Percentiles rank a stretch among this genome's conserved stretches.
phyloP scores from a whole-genome alignment of 495 filamentous ascomycete genomes.

The Annulohypoxylon stygium region DNA sequence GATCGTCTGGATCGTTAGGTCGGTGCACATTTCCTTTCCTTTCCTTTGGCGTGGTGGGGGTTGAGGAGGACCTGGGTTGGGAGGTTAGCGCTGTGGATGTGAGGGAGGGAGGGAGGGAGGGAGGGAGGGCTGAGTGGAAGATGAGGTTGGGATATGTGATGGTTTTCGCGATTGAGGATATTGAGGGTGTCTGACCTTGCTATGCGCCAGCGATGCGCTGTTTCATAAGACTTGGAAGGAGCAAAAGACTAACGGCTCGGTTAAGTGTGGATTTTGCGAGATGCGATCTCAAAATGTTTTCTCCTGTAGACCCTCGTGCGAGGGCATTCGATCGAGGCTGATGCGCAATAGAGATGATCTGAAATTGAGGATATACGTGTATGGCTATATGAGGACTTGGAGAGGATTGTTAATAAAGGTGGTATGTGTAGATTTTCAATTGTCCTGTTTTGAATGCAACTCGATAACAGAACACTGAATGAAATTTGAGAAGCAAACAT shows the following conservation, averaged over 20 bases:
- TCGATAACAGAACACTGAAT: neutral
- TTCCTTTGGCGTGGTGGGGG: neutral
- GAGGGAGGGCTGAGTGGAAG: neutral
- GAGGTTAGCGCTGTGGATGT: neutral
- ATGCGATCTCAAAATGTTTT: slow-evolving; percentile 1
- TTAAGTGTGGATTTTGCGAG: too few relatives aligned
- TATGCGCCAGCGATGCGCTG: neutral
- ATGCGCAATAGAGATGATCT: neutral
- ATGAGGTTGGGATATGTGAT: neutral
- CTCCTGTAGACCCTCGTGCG: neutral
- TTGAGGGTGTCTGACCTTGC: neutral
- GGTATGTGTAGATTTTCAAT: neutral
- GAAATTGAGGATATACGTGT: neutral
- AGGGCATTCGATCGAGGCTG: neutral
- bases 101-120: neutral
- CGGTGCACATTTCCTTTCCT: slow-evolving; percentile 25
- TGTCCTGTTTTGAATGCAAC: neutral
- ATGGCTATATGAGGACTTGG: neutral
- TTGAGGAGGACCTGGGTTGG: neutral
- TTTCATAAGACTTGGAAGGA: neutral
- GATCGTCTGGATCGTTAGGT: slow-evolving; percentile 6
- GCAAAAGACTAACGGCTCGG: too few relatives aligned
- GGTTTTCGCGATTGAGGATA: neutral
- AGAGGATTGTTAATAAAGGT: too few relatives aligned
- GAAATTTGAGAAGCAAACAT: slow-evolving; percentile 25